Conservation (phyloP, 164 flowering plant genomes). For the Vitis rotundifolia region DNA sequence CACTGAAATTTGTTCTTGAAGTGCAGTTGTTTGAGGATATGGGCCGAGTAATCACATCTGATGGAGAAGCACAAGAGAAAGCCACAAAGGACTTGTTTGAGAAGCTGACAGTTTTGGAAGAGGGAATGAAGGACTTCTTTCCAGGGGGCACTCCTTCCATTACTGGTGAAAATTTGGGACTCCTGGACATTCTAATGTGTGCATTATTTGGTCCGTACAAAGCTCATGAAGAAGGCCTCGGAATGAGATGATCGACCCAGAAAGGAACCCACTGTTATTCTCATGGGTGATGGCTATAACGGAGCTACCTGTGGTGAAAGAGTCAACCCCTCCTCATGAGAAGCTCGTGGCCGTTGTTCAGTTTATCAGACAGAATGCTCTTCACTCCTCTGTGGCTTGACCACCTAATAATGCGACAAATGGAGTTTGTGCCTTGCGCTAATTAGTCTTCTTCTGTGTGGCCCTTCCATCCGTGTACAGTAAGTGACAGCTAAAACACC, state of each 20-base stretch:
- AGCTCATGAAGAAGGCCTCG: slow-evolving; percentile 17
- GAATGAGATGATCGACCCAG: slow-evolving; percentile 11
- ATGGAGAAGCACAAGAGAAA: slow-evolving; percentile 28
- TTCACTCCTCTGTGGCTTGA: neutral
- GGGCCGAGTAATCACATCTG: neutral
- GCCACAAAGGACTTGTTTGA: slow-evolving; percentile 10
- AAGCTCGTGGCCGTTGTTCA: slow-evolving; percentile 17
- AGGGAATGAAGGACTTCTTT: slow-evolving; percentile 10
- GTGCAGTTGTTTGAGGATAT: slow-evolving; percentile 23
- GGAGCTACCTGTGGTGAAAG: slow-evolving; percentile 19
- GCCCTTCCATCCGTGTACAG: too few relatives aligned
- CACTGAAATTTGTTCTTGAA: neutral
- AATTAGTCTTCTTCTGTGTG: too few relatives aligned
- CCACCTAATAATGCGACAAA: too few relatives aligned
- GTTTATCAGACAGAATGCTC: slow-evolving; percentile 5
- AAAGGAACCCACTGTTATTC: slow-evolving; percentile 22
- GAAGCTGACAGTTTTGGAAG: slow-evolving; percentile 27
- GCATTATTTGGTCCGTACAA: slow-evolving; percentile 11
- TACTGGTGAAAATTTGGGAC: slow-evolving; percentile 2
- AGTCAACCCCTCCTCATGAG: slow-evolving; percentile 20
- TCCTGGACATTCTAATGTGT: slow-evolving; percentile 17
- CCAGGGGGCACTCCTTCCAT: neutral
- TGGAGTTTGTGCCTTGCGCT: too few relatives aligned
- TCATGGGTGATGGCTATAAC: slow-evolving; percentile 13
- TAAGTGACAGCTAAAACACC: slow-evolving; percentile 9